Evolutionary conservation across 306 rosid species (phyloP), one percentile per base, ranked within the genome.

Genomic region (Fragaria nilgerrensis): DNA sequence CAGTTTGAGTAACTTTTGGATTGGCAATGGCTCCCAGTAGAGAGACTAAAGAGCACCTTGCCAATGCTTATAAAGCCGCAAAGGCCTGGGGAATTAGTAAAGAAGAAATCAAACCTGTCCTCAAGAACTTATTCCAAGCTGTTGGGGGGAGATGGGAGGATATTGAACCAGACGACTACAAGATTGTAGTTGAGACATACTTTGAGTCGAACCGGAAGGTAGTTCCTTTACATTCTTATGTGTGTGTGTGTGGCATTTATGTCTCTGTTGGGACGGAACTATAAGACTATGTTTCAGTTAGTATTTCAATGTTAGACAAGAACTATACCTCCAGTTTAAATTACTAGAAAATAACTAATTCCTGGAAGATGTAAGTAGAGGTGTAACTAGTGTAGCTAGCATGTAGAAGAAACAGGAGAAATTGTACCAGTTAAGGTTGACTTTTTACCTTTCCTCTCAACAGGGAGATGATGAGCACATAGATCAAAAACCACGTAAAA

Each of bases 111-210:
- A 86, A 76, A 68, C 94, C 95, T 0, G 82, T 89, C 44, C 50
- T 92, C 83, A 75, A 15, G 80, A 15, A 75, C 4, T 86, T 94
- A 49, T 45, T 89, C 29, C 65, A 23, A 19, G 39, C 86, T 64
- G 90, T 77, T 69, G 87, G 78, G 5, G 61, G 48, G 22, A 84
- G 86, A 2, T 94, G 96, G 97, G 84, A 88, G 29, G 86, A 81
- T 27, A 89, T 94, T 76, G 93, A 85, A 84, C 92, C 88, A 29
- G 95, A 89, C 84, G 92, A 94, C 72, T 94, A 87, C 78, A 83
- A 86, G 70, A 75, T 88, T 17, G 89, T 94, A 11, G 4, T 86
- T 37, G 96, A 92, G 34, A 90, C 97, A 27, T 92, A 86, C 81
- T 94, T 89, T 82, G 97, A 94, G 78, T 68, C 27, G 2, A 82